Evolutionary conservation across 2,329 filamentous ascomycete genomes (phyloP).

Genomic region (Chrysosporium queenslandicum): DNA sequence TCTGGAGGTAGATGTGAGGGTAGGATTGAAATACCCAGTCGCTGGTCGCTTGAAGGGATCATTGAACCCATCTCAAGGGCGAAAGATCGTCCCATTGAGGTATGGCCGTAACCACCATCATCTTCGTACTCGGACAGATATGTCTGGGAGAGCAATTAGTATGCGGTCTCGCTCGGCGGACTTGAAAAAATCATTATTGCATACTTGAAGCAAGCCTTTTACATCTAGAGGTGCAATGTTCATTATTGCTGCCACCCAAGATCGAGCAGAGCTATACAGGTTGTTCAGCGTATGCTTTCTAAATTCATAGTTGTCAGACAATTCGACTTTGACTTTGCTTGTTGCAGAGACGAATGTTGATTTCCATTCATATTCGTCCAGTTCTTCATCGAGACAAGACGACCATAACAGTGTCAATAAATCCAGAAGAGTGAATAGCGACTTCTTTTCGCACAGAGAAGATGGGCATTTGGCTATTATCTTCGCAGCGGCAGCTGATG

Average conservation of each 20-base stretch:
- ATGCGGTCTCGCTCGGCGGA: background rate
- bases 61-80: constrained; percentile 83
- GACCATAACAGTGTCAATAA: constrained; percentile 90
- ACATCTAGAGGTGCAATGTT: constrained; percentile 83
- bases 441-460: constrained; percentile 76
- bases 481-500: constrained; percentile 69
- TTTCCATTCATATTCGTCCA: constrained; percentile 82
- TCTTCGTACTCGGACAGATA: constrained; percentile 94
- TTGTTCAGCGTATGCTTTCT: constrained; percentile 68
- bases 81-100: constrained; percentile 87
- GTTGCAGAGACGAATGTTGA: constrained; percentile 68
- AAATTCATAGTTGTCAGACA: constrained; percentile 87
- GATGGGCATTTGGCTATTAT: constrained; percentile 81
- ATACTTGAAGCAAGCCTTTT: constrained; percentile 72
- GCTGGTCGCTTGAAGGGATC: constrained; percentile 77
- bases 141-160: constrained; percentile 45
- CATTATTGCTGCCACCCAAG: constrained; percentile 72
- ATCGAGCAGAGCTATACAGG: constrained; percentile 64
- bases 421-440: constrained; percentile 85
- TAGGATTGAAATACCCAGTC: constrained; percentile 45
- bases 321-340: constrained; percentile 69
- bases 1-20: constrained; percentile 3
- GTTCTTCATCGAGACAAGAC: constrained; percentile 86
- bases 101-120: constrained; percentile 79
- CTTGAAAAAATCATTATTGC: background rate